Evolutionary conservation across 768 basidiomycete genomes (phyloP).

Genomic region (Boletus sp.): DNA sequence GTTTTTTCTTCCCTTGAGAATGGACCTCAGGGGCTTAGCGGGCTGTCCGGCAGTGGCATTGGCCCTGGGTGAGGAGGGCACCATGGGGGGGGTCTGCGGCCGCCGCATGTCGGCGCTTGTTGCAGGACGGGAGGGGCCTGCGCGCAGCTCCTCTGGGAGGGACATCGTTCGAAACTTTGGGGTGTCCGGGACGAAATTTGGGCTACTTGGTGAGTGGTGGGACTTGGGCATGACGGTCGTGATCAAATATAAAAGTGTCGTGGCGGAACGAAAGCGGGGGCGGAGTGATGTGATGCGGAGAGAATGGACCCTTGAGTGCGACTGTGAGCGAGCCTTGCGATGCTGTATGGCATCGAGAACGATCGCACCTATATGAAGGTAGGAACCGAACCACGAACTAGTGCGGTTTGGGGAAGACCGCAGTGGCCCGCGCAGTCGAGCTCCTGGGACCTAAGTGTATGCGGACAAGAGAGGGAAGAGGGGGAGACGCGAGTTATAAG

Average conservation of each 20-base stretch:
- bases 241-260: slow-evolving; percentile 16
- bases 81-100: slow-evolving; percentile 18
- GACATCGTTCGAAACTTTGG: slow-evolving; percentile 17
- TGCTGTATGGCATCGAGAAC: background rate
- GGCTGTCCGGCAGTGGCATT: slow-evolving; percentile 22
- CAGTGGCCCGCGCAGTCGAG: slow-evolving; percentile 26
- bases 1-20: slow-evolving; percentile 27
- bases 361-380: slow-evolving; percentile 13
- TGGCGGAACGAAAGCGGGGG: slow-evolving; percentile 15
- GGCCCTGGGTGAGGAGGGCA: slow-evolving; percentile 15
- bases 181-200: slow-evolving; percentile 17
- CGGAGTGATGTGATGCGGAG: background rate
- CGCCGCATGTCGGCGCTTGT: slow-evolving; percentile 17
- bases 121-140: slow-evolving; percentile 11
- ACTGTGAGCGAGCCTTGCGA: background rate
- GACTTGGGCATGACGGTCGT: slow-evolving; percentile 30
- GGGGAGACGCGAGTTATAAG: slow-evolving; percentile 15
- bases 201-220: slow-evolving; percentile 13
- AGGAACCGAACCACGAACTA: slow-evolving; percentile 14
- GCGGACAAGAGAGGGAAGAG: slow-evolving; percentile 10
- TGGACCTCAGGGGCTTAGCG: slow-evolving; percentile 25
- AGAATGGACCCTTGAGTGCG: background rate
- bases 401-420: slow-evolving; percentile 19
- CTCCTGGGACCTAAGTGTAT: slow-evolving; percentile 14
- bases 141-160: slow-evolving; percentile 18